A percentile compares a stretch with the other conserved stretches of the same genome.
phyloP scores from a whole-genome alignment of 106 monocot genomes.

The Apostasia shenzhenica region DNA sequence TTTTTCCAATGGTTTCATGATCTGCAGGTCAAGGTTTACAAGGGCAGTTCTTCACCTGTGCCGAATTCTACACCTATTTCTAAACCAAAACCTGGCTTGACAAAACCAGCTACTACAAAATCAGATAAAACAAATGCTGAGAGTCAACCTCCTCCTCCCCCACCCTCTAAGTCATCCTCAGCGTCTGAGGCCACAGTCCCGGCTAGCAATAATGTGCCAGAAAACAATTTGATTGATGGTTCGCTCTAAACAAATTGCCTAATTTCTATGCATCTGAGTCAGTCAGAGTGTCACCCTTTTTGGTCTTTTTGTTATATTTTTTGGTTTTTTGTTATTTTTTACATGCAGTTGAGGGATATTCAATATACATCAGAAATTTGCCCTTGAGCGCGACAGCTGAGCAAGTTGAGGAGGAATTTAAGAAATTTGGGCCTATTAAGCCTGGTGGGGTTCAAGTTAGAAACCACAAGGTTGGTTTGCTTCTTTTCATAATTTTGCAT shows the following conservation, averaged over 20 bases:
- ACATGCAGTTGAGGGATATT: conserved; percentile 43
- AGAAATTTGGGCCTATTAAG: conserved; percentile 76
- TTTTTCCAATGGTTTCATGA: neutral
- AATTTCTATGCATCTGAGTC: neutral
- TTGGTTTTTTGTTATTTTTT: neutral
- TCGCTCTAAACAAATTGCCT: neutral
- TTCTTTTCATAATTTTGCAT: neutral
- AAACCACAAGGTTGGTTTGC: conserved; percentile 67
- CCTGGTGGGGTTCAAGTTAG: conserved; percentile 86
- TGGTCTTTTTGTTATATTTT: neutral
- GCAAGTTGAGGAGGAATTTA: conserved; percentile 53
- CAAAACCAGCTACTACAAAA: neutral
- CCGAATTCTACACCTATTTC: conserved; percentile 14
- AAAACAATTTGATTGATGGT: conserved; percentile 13
- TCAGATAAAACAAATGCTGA: neutral
- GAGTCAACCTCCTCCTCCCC: conserved; percentile 17
- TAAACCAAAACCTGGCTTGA: conserved; percentile 16
- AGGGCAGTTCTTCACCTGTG: conserved; percentile 14
- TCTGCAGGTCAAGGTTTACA: conserved; percentile 43
- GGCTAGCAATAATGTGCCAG: conserved; percentile 16
- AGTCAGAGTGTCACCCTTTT: too few species aligned
- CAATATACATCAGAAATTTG: conserved; percentile 64
- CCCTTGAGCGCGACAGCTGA: conserved; percentile 50
- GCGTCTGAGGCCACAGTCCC: conserved; percentile 15
- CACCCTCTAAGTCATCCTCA: conserved; percentile 8